Evolutionary conservation across 495 filamentous ascomycete genomes (phyloP), one percentile per base, ranked within the genome.

Genomic region (Penicillium salamii): DNA sequence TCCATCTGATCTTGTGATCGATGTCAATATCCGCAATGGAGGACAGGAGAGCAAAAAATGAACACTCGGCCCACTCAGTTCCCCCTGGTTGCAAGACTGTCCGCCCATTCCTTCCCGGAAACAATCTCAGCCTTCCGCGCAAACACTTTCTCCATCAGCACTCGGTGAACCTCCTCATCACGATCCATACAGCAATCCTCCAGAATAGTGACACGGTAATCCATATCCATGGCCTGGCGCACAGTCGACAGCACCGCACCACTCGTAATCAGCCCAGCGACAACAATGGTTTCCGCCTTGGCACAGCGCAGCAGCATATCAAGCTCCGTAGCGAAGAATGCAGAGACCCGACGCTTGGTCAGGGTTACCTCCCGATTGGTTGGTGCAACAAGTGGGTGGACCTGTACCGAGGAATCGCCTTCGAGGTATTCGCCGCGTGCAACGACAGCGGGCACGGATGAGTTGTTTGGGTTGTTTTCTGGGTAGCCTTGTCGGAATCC

Each of bases 181-280:
- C 52, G 50, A 54, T 76, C 71, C 56, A 67, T 52, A 42, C 68
- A 73, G 2, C 68, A 39, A 51, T 74, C 70, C 17, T 61, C 52
- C 37, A 74, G 26, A 0, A 76, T 63, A 3, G 61, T 66, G 24
- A 74, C 28, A 2, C 51, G 37, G 28, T 66, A 70, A 42, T 74
- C 72, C 42, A 64, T 29, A 53, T 74, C 70, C 13, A 49, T 54
- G 7, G 63, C 71, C 17, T 68, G 58, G 9, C 63, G 66, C 19
- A 74, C 54, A 11, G 71, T 76, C 3, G 69, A 72, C 24, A 76
- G 53, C 7, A 73, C 68, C 6, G 65, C 70, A 9, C 69, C 71
- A 21, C 68, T 70, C 3, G 71, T 69, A 19, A 45, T 59, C 15
- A 73, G 36, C 1, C 71, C 71, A 0, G 60, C 58, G 2, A 74